Percentiles rank a stretch among this genome's conserved stretches.
These are phyloP conservation scores for Phoma herbarum DNA, from an alignment of 2,329 filamentous ascomycete genomes.

Conservation along the genomic window DNA sequence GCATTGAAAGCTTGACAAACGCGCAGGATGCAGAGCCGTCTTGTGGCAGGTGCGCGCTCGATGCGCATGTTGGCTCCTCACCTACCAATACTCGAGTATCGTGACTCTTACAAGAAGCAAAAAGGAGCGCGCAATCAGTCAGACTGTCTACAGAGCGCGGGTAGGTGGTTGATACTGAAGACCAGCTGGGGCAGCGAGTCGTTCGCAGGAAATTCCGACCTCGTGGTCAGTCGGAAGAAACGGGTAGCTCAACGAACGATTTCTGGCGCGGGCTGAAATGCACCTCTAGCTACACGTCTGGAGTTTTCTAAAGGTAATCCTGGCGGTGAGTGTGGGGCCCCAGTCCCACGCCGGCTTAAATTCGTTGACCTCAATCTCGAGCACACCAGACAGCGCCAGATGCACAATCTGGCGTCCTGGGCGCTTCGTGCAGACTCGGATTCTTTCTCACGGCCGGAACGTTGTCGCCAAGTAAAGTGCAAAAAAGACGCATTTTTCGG, in stretches of 20 bases:
- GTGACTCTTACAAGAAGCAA: not conserved
- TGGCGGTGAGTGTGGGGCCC: conserved; percentile 23
- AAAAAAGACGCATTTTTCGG: conserved; percentile 23
- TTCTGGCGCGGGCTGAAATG: conserved; percentile 14
- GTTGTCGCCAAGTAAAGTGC: conserved; percentile 9
- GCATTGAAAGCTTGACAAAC: not conserved
- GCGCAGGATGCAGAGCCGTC: not conserved
- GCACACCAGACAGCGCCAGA: conserved; percentile 17
- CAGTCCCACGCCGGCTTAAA: conserved; percentile 12
- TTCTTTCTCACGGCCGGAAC: conserved; percentile 19
- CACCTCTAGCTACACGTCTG: conserved; percentile 9
- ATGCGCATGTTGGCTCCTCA: not conserved
- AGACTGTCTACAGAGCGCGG: not conserved
- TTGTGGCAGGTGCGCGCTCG: not conserved
- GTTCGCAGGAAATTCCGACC: conserved; percentile 3
- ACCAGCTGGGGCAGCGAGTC: not conserved
- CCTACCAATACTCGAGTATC: not conserved
- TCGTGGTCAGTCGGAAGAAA: conserved; percentile 5
- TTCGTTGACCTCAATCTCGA: conserved; percentile 24
- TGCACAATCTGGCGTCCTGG: conserved; percentile 19
- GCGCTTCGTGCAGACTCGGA: conserved; percentile 15
- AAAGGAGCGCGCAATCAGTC: not conserved
- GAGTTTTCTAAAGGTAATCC: conserved; percentile 15
- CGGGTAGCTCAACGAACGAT: conserved; percentile 7
- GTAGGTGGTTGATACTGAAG: conserved; percentile 1